Evolutionary conservation across 164 flowering plant genomes (phyloP), one percentile per base, ranked within the genome.

Genomic region (Magnolia officinalis): DNA sequence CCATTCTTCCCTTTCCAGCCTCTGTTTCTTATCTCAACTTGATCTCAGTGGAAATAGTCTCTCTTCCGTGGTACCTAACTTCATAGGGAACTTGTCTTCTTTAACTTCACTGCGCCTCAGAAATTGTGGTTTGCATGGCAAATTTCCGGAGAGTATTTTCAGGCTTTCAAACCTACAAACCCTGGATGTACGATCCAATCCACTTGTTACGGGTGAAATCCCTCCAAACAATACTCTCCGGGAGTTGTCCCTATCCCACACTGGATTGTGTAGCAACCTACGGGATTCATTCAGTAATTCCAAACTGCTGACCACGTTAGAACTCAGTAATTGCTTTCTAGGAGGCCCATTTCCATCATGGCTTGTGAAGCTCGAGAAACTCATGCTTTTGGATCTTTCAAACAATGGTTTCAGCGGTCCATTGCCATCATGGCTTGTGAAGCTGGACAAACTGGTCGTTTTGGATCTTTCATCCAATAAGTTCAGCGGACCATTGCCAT

Each of bases 71-170:
- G 78, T 83, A 14, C 86, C 86, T 0, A 80, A 74, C 1, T 75
- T 77, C 70, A 70, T 83, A 4, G 72, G 78, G 1, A 50, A 74
- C 8, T 83, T 82, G 75, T 21, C 73, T 10, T 72, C 69, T 20
- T 74, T 87, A 71, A 82, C 82, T 0, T 8, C 67, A 14, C 68
- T 87, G 63, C 21, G 18, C 16, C 76, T 87, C 14, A 58, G 71
- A 3, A 4, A 11, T 18, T 80, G 73, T 59, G 67, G 29, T 1
- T 71, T 85, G 50, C 1, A 6, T 5, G 86, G 89, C 16, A 23
- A n/a, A 31, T 76, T 85, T 61, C 89, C 87, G 7, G 8, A 70
- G 10, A 72, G 65, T 31, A 80, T 83, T 24, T 76, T 86, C 21
- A 64, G 68, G 71, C 20, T 80, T 29, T 61, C 63, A 19, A 80